phyloP scores from a whole-genome alignment of 768 basidiomycete species.

The Hebeloma cylindrosporum region DNA sequence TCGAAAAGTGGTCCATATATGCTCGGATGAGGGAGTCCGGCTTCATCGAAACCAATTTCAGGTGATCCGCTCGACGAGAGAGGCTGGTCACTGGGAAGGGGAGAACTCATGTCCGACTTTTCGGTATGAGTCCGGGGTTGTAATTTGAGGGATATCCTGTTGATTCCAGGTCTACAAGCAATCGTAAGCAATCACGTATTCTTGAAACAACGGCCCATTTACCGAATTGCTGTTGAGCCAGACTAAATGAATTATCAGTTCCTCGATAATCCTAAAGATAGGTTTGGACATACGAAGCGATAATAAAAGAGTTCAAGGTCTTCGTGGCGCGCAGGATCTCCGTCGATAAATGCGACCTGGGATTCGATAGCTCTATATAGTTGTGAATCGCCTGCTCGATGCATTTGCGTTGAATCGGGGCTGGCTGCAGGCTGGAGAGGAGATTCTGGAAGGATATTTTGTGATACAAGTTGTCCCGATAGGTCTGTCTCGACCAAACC shows the following conservation, averaged over 20 bases:
- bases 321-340: constrained; percentile 2
- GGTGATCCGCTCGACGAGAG: background rate
- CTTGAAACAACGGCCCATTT: background rate
- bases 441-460: too few species aligned
- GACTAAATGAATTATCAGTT: background rate
- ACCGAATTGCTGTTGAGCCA: constrained; percentile 5
- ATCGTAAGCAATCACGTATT: background rate
- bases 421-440: background rate
- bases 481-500: too few species aligned
- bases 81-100: background rate
- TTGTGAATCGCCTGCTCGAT: background rate
- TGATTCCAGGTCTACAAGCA: constrained; percentile 1
- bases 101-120: constrained; percentile 1
- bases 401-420: background rate
- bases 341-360: constrained; percentile 1
- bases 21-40: background rate
- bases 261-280: background rate
- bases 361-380: constrained; percentile 3
- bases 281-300: background rate
- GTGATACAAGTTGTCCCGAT: too few species aligned
- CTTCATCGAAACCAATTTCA: constrained; percentile 2
- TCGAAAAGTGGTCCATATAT: background rate
- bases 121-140: background rate
- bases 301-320: constrained; percentile 5
- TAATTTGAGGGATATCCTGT: constrained; percentile 5